These are phyloP conservation scores for Aspergillus spinulosporus DNA, from an alignment of 2,329 filamentous ascomycete species.

Conservation along the genomic window DNA sequence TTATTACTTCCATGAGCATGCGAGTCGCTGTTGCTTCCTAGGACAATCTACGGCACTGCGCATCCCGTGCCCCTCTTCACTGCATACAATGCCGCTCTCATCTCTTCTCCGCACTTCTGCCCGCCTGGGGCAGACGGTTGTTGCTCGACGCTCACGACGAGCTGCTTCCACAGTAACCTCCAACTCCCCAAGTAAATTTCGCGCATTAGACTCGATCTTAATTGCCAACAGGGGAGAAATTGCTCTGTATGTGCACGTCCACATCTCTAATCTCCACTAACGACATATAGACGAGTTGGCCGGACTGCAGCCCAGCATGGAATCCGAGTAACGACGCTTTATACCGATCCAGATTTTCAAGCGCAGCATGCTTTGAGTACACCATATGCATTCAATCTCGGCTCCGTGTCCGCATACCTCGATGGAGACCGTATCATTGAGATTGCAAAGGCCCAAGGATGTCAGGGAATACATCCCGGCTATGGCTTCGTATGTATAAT, in stretches of 20 bases:
- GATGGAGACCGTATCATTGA: slow-evolving; percentile 91
- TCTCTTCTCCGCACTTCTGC: slow-evolving; percentile 43
- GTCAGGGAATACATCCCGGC: slow-evolving; percentile 89
- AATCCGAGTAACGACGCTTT: slow-evolving; percentile 90
- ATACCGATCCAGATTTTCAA: slow-evolving; percentile 84
- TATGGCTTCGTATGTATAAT: slow-evolving; percentile 72
- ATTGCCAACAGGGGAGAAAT: slow-evolving; percentile 98
- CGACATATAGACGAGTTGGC: slow-evolving; percentile 66
- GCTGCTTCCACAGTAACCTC: slow-evolving; percentile 33
- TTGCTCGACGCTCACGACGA: slow-evolving; percentile 30
- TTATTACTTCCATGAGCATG: slow-evolving; percentile 13
- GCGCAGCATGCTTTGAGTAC: slow-evolving; percentile 88
- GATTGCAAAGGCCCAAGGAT: slow-evolving; percentile 80
- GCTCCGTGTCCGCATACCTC: slow-evolving; percentile 80
- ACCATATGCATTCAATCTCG: slow-evolving; percentile 79
- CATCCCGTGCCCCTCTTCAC: neutral
- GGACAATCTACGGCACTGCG: slow-evolving; percentile 14
- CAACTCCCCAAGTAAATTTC: slow-evolving; percentile 28
- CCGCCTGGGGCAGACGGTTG: slow-evolving; percentile 34
- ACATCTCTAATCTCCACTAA: slow-evolving; percentile 10
- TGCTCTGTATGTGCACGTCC: slow-evolving; percentile 59
- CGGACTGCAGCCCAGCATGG: slow-evolving; percentile 84
- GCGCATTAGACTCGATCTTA: slow-evolving; percentile 70
- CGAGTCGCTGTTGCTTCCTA: slow-evolving; percentile 1
- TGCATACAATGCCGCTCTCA: slow-evolving; percentile 36